Conservation (phyloP, 2,329 filamentous ascomycete species). For the Phialophora expanda region DNA sequence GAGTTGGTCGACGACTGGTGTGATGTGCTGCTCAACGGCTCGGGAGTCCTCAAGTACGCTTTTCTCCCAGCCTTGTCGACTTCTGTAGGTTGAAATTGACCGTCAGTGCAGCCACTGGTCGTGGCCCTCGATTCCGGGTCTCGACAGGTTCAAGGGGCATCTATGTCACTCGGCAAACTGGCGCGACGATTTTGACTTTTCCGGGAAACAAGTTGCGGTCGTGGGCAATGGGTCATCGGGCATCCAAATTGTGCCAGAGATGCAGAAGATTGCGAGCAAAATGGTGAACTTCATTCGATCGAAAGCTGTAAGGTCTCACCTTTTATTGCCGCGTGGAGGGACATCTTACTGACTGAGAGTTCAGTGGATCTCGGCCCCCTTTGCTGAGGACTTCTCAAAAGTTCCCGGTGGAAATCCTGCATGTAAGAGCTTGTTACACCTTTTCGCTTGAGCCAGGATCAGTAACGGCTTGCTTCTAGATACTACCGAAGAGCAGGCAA, state of each 20-base stretch:
- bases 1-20: conserved; percentile 31
- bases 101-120: conserved; percentile 52
- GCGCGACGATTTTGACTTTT: conserved; percentile 40
- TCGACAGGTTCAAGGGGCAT: conserved; percentile 44
- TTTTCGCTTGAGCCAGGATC: no score
- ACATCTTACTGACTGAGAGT: no score
- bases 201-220: conserved; percentile 38
- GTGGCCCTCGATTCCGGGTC: conserved; percentile 40
- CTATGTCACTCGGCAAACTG: conserved; percentile 51
- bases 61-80: no score
- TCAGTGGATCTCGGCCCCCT: conserved; percentile 40
- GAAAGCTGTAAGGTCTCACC: no score
- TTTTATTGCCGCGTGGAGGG: no score
- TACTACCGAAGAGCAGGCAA: conserved; percentile 36
- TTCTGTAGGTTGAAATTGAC: no score
- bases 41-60: conserved; percentile 29
- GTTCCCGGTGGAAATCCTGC: conserved; percentile 38
- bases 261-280: conserved; percentile 46
- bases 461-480: conserved; percentile 32
- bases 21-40: conserved; percentile 23
- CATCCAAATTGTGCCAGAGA: conserved; percentile 44
- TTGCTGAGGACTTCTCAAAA: conserved; percentile 29
- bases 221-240: conserved; percentile 40
- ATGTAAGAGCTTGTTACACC: no score
- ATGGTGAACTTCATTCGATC: conserved; percentile 40